Conservation (phyloP, 2,329 filamentous ascomycete genomes). For the Alternaria rosae region DNA sequence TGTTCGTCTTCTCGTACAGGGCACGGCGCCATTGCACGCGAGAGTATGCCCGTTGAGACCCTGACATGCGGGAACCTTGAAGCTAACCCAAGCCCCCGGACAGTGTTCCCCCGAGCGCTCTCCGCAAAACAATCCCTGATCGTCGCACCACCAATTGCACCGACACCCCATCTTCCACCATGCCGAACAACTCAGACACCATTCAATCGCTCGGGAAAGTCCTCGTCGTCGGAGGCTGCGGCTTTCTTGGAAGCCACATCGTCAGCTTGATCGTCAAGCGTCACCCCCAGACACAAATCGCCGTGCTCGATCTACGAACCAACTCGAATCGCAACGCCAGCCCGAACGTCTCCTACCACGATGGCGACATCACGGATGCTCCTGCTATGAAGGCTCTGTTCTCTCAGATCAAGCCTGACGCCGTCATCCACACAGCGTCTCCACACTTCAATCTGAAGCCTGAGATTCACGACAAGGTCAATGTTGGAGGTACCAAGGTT, state of each 20-base stretch:
- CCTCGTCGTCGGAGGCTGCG: constrained; percentile 59
- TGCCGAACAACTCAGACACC: constrained; percentile 24
- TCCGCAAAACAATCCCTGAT: constrained; percentile 22
- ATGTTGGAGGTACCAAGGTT: constrained; percentile 60
- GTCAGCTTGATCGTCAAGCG: constrained; percentile 54
- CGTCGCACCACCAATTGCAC: constrained; percentile 18
- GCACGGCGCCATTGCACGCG: neutral
- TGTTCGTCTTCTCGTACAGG: neutral
- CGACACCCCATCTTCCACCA: constrained; percentile 18
- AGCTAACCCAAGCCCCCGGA: constrained; percentile 15
- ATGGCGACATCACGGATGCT: constrained; percentile 59
- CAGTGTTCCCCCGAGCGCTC: constrained; percentile 24
- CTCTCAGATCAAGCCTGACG: constrained; percentile 53
- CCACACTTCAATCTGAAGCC: constrained; percentile 51
- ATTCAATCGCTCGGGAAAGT: constrained; percentile 54
- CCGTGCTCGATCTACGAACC: constrained; percentile 58
- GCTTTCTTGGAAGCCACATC: constrained; percentile 61
- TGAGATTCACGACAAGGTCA: constrained; percentile 59
- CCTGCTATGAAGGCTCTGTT: constrained; percentile 54
- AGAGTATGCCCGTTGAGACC: constrained; percentile 11
- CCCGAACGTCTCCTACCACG: constrained; percentile 57
- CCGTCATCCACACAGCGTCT: constrained; percentile 60
- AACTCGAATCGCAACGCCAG: constrained; percentile 50
- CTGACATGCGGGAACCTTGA: constrained; percentile 18
- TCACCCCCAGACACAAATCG: constrained; percentile 54